phyloP scores from a whole-genome alignment of 257 asterid species.

The Anisodus acutangulus region DNA sequence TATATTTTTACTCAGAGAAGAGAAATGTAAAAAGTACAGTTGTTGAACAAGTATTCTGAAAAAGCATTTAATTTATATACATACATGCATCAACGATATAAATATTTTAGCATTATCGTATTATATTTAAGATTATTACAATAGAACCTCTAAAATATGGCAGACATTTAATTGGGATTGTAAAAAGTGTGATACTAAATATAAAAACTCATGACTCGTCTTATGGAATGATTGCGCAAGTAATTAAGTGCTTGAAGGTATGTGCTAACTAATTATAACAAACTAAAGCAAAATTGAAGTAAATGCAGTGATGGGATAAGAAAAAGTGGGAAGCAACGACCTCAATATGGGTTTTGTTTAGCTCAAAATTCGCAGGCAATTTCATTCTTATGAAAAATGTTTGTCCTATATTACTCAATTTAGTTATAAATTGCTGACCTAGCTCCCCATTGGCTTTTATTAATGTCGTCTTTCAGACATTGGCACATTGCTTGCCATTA shows the following conservation, averaged over 20 bases:
- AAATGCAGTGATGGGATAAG: conserved; percentile 26
- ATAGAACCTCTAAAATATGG: background rate
- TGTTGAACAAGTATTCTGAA: too few species aligned
- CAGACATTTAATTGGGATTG: too few species aligned
- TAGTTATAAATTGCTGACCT: background rate
- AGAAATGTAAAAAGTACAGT: too few species aligned
- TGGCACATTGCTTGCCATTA: background rate
- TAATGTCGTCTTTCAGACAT: background rate
- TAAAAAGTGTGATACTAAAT: background rate
- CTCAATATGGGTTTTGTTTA: conserved; percentile 24
- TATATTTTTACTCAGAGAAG: too few species aligned
- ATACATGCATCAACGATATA: too few species aligned
- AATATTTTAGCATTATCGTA: background rate
- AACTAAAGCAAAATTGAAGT: conserved; percentile 15
- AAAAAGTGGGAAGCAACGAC: conserved; percentile 12
- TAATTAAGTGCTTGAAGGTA: background rate
- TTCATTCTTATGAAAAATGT: conserved; percentile 23
- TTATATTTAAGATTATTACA: background rate
- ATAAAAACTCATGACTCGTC: background rate
- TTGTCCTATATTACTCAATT: conserved; percentile 4
- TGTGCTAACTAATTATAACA: conserved; percentile 13
- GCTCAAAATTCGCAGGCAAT: conserved; percentile 9
- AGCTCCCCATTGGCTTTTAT: background rate
- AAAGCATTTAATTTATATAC: too few species aligned
- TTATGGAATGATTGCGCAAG: background rate